Evolutionary conservation across 768 basidiomycete genomes (phyloP), one percentile per base, ranked within the genome.

Genomic region (Tylopilus plumbeoviolaceoides): DNA sequence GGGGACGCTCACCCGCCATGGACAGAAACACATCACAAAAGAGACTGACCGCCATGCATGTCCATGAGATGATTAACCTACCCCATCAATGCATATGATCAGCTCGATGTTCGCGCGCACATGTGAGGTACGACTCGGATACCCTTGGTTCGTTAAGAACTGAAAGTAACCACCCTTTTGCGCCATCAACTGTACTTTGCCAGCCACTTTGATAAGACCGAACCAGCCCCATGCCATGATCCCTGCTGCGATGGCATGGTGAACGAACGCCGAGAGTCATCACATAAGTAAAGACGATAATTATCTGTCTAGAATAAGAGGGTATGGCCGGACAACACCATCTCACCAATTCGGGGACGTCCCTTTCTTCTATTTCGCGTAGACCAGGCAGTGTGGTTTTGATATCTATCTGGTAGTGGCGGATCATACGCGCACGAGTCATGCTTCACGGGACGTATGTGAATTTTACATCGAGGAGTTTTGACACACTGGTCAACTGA

Each of bases 401-500:
- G 1, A 74, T 66, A 1, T 89, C 78, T 1, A 93, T 69, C 54
- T 88, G 86, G 69, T 89, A 83, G 50, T 83, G 71, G 41, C 83
- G 82, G 41, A 91, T 83, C 84, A 97, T 86, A 41, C 94, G 80
- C n/a, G 95, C 93, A 35, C 94, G 78, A 0, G 97, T 98, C 81
- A 84, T 85, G 65, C 78, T 84, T 31, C 91, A 80, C 3, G 93
- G 91, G 23, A 98, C 83, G 51, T 77, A 82, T n/a, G 89, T 87
- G 71, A 99, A 99, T 33, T 83, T 83, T 46, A 91, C 80, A 54
- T 95, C 91, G 52, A 98, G 79, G 31, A 99, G 85, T 68, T 99
- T 99, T 5, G 85, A 81, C 33, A 98, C 79, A 69, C 97, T 98
- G 41, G 98, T 73, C 44, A 88, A 81, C 21, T 97, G 92, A 65